Evolutionary conservation across 2,329 filamentous ascomycete species (phyloP).

Genomic region (Diaporthe eres): DNA sequence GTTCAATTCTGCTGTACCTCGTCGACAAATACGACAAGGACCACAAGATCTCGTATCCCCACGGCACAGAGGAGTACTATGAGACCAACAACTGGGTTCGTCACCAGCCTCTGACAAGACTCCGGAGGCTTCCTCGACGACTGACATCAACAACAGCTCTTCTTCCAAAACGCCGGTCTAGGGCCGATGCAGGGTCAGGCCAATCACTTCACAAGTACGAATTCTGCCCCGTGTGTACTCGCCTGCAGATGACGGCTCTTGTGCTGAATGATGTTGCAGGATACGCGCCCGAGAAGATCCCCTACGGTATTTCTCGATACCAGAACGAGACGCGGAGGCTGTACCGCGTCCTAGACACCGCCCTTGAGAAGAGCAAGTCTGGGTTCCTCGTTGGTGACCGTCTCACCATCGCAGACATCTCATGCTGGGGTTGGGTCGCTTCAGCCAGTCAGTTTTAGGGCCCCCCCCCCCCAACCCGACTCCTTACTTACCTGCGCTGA

Average conservation of each 20-base stretch:
- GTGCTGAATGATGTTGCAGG: conserved; percentile 51
- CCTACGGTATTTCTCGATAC: conserved; percentile 87
- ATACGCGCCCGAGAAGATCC: conserved; percentile 86
- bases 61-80: conserved; percentile 79
- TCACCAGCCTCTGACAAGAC: conserved; percentile 10
- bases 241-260: not conserved
- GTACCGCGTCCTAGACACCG: conserved; percentile 82
- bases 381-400: conserved; percentile 77
- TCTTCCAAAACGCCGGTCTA: conserved; percentile 85
- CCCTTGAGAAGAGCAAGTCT: conserved; percentile 70
- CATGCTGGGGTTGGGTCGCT: conserved; percentile 84
- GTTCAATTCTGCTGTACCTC: conserved; percentile 85
- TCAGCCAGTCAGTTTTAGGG: conserved; percentile 58
- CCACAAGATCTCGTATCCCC: conserved; percentile 83
- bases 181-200: conserved; percentile 88
- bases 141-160: conserved; percentile 57
- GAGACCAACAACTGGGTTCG: conserved; percentile 81
- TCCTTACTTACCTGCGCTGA: not conserved
- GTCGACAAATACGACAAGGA: conserved; percentile 83
- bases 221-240: not conserved
- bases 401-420: conserved; percentile 83
- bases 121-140: not conserved
- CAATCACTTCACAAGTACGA: conserved; percentile 81
- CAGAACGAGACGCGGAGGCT: conserved; percentile 86
- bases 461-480: too few relatives aligned